Percentiles rank a stretch among this genome's conserved stretches.
Conservation (phyloP, 306 rosid genomes). For the Senna tora region DNA sequence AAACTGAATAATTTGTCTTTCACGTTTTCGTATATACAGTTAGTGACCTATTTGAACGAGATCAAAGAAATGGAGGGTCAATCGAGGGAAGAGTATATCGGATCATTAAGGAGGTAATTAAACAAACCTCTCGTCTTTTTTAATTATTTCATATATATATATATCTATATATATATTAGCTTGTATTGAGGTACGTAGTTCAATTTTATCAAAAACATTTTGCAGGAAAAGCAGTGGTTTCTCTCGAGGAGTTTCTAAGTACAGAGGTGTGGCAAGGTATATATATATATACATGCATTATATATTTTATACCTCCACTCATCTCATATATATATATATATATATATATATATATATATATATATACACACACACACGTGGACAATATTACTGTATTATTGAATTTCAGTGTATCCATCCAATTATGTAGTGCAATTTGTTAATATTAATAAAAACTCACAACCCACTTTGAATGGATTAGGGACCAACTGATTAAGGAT, state of each 20-base stretch:
- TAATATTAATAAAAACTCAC: too few relatives aligned
- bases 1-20: neutral
- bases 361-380: too few relatives aligned
- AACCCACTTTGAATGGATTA: too few relatives aligned
- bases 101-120: slow-evolving; percentile 90
- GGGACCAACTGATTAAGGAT: too few relatives aligned
- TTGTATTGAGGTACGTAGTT: neutral
- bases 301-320: too few relatives aligned
- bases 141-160: neutral
- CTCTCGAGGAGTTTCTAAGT: slow-evolving; percentile 94
- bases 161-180: too few relatives aligned
- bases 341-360: slow-evolving; percentile 14
- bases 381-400: too few relatives aligned
- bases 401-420: too few relatives aligned
- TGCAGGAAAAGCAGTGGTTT: slow-evolving; percentile 96
- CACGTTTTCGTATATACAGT: slow-evolving; percentile 45
- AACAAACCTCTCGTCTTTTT: neutral
- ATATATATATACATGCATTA: neutral
- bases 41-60: slow-evolving; percentile 61
- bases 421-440: too few relatives aligned
- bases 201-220: neutral
- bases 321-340: slow-evolving; percentile 33
- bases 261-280: slow-evolving; percentile 96
- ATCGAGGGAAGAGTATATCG: slow-evolving; percentile 89
- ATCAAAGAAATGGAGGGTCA: slow-evolving; percentile 78